Evolutionary conservation across 2,329 filamentous ascomycete genomes (phyloP).

Genomic region (Diaporthe eres): DNA sequence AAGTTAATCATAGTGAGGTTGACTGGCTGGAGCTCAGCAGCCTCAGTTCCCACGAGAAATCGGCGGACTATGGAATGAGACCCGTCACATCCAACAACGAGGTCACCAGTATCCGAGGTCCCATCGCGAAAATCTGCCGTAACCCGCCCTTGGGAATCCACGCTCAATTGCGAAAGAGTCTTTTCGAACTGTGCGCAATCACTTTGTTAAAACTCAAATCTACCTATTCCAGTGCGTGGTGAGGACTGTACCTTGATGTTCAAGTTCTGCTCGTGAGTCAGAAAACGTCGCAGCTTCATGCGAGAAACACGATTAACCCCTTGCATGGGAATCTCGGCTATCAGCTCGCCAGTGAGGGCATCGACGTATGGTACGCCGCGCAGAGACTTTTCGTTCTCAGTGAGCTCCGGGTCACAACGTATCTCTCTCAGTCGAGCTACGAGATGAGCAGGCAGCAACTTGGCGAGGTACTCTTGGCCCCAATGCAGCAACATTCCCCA

Average conservation of each 20-base stretch:
- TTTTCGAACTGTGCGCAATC: background rate
- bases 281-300: slow-evolving; percentile 11
- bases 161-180: background rate
- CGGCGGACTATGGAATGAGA: slow-evolving; percentile 1
- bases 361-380: background rate
- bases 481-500: slow-evolving; percentile 15
- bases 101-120: background rate
- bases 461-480: slow-evolving; percentile 9
- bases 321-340: slow-evolving; percentile 18
- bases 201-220: background rate
- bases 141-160: background rate
- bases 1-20: slow-evolving; percentile 13
- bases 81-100: slow-evolving; percentile 8
- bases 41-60: background rate
- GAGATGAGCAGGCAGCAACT: slow-evolving; percentile 1
- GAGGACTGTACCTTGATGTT: background rate
- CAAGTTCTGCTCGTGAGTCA: background rate
- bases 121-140: background rate
- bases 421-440: background rate
- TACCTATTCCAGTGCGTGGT: rapidly evolving
- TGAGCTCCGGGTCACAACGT: background rate
- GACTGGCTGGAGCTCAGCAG: slow-evolving; percentile 1
- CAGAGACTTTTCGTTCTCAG: background rate
- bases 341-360: background rate
- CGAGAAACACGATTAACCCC: slow-evolving; percentile 8